Conservation (phyloP, 2,329 filamentous ascomycete species). For the Xenoacremonium recifei region DNA sequence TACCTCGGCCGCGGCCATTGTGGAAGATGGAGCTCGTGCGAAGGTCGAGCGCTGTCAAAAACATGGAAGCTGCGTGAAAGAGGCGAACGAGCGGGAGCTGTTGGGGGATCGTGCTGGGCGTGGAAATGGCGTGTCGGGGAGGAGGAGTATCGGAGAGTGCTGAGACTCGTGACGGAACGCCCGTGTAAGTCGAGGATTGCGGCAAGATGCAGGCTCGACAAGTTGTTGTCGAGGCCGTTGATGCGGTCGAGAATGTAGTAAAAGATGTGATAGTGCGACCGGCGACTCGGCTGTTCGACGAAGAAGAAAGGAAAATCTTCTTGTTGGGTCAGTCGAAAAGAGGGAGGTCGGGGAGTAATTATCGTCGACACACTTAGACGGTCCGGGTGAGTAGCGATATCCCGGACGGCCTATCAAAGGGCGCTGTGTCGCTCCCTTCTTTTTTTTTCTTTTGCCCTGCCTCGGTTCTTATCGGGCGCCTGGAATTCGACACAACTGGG, state of each 20-base stretch:
- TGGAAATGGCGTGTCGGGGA: slow-evolving; percentile 11
- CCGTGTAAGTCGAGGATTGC: slow-evolving; percentile 16
- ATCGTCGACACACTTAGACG: slow-evolving; percentile 15
- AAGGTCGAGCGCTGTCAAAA: slow-evolving; percentile 41
- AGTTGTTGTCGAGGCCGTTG: too few species aligned
- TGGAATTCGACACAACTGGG: too few species aligned
- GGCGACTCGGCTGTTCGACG: background rate
- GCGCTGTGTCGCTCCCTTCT: slow-evolving; percentile 15
- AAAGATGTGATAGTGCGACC: too few species aligned
- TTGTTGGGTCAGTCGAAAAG: slow-evolving; percentile 3
- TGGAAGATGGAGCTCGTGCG: slow-evolving; percentile 46
- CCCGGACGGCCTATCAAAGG: slow-evolving; percentile 10
- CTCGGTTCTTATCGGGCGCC: slow-evolving; percentile 3
- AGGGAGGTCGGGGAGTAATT: slow-evolving; percentile 10
- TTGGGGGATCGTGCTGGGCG: slow-evolving; percentile 10
- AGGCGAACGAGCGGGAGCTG: slow-evolving; percentile 10
- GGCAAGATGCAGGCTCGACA: background rate
- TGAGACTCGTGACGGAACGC: slow-evolving; percentile 4
- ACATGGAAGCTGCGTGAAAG: slow-evolving; percentile 48
- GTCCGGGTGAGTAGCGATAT: slow-evolving; percentile 15
- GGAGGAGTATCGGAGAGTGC: slow-evolving; percentile 6
- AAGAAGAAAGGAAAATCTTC: slow-evolving; percentile 3
- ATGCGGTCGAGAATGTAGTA: too few species aligned
- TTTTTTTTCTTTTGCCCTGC: slow-evolving; percentile 20
- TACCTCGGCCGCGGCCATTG: slow-evolving; percentile 54